Evolutionary conservation across 2,329 filamentous ascomycete genomes (phyloP), one percentile per base, ranked within the genome.

Genomic region (Fusarium coffeatum): DNA sequence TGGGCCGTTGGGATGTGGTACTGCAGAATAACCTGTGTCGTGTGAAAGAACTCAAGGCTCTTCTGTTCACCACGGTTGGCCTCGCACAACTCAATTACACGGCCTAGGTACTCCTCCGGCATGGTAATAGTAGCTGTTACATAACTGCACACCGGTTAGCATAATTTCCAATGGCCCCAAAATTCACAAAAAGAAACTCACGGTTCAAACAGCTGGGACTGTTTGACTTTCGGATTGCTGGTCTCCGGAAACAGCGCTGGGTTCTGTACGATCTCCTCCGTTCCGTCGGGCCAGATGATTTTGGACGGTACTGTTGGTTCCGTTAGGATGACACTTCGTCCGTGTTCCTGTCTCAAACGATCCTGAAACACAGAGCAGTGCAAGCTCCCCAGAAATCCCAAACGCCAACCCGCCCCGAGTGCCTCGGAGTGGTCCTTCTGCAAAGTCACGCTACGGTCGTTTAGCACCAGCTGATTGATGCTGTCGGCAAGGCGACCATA

Each of bases 291-390:
- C 86, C 90, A 96, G 12, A 93, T 80, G 10, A 98, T 87, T 78
- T 94, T 97, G 74, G 95, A 97, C 5, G 96, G 94, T 15, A 99
- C 96, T 0, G 93, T 95, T 1, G 96, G 96, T 40, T 97, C 95
- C 0, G 96, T 99, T 78, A 99, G 96, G 80, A 99, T 98, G 77
- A 99, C 94, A 76, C 90, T 96, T 5, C 93, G 92, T 8, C 95
- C 96, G 76, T 99, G 94, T 79, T 99, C 96, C 80, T 98, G 94
- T 45, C 93, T 90, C 55, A 99, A 83, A 2, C 96, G 92, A 80
- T 99, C 96, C 80, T 99, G 94, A 74, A 99, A 99, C 7, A 99
- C 96, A n/a, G 94, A 98, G 82, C 96, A 98, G 79, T 99, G 96
- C 49, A 99, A 84, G 15, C 94, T 98, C n/a, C 96, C 96, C 6